These are phyloP conservation scores for Ziziphus jujuba DNA, from an alignment of 306 rosid species.

Conservation along the genomic window DNA sequence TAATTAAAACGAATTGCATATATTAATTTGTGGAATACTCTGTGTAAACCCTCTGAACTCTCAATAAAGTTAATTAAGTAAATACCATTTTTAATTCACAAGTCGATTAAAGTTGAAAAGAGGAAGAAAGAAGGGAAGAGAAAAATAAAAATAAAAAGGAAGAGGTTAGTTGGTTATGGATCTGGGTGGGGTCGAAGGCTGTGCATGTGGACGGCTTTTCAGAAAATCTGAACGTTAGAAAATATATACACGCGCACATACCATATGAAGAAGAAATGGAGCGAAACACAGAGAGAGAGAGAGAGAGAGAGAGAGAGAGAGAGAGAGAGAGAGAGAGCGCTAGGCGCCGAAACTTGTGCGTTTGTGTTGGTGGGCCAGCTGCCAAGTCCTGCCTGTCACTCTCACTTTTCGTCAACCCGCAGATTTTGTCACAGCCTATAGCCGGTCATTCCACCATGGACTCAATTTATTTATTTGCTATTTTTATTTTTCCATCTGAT, in stretches of 20 bases:
- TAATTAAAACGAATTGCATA: too few species aligned
- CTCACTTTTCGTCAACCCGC: background rate
- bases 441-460: slow-evolving; percentile 18
- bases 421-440: slow-evolving; percentile 23
- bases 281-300: background rate
- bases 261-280: too few species aligned
- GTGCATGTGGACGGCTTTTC: slow-evolving; percentile 25
- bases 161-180: background rate
- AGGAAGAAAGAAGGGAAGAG: background rate
- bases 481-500: background rate
- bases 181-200: background rate
- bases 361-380: slow-evolving; percentile 8
- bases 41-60: too few species aligned
- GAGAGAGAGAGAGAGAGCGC: slow-evolving; percentile 10
- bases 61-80: too few species aligned
- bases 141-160: background rate
- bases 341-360: slow-evolving; percentile 46
- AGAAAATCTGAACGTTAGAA: slow-evolving; percentile 27
- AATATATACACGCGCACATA: background rate
- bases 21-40: too few species aligned
- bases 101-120: background rate
- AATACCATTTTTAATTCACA: too few species aligned
- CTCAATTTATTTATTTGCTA: too few species aligned
- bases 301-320: background rate
- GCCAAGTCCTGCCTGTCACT: slow-evolving; percentile 2